These are phyloP conservation scores for Jatropha podagrica DNA, from an alignment of 441 rosid species.

Conservation along the genomic window DNA sequence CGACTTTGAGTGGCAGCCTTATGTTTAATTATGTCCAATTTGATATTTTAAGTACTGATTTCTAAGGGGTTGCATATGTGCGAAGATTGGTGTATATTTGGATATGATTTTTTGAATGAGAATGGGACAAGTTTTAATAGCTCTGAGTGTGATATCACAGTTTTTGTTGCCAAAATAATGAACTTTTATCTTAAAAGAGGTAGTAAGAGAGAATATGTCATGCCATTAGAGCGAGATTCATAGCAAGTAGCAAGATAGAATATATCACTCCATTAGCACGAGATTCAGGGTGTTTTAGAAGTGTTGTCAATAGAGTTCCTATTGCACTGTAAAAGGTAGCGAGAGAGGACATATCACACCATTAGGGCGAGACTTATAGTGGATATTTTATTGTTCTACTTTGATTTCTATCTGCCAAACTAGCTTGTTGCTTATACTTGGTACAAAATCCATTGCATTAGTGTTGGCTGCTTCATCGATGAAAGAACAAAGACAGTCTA, in stretches of 20 bases:
- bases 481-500: not conserved
- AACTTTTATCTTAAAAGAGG: too few species aligned
- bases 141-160: not conserved
- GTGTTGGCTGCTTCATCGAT: not conserved
- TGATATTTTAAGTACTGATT: slow-evolving; percentile 12
- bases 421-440: too few species aligned
- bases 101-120: slow-evolving; percentile 15
- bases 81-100: slow-evolving; percentile 3
- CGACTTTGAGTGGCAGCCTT: not conserved
- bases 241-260: not conserved
- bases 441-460: too few species aligned
- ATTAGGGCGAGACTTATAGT: too few species aligned
- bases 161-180: not conserved
- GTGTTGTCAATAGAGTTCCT: not conserved
- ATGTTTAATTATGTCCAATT: not conserved
- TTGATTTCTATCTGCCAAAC: slow-evolving; percentile 1
- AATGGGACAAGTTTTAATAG: slow-evolving; percentile 14
- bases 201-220: not conserved
- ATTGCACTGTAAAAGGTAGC: not conserved
- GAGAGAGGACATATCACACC: too few species aligned
- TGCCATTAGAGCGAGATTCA: not conserved
- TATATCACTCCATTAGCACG: not conserved
- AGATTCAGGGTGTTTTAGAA: slow-evolving; percentile 2
- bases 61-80: not conserved
- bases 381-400: too few species aligned